These are phyloP conservation scores for Pseudogymnoascus sp. DNA, from an alignment of 2,329 filamentous ascomycete genomes.

Conservation along the genomic window DNA sequence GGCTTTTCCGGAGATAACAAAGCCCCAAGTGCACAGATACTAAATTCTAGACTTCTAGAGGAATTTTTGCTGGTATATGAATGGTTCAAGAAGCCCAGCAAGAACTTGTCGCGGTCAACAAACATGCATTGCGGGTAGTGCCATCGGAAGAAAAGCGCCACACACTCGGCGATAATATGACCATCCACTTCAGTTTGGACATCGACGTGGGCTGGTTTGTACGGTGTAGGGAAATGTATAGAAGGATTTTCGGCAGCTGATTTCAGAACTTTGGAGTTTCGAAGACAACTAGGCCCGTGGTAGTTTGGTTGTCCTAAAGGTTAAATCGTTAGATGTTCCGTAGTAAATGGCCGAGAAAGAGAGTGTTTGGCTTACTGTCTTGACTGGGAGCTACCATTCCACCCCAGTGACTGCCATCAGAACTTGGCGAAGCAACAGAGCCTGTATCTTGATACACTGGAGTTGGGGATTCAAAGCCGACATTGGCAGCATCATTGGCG, in stretches of 20 bases:
- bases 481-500: background rate
- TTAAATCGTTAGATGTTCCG: background rate
- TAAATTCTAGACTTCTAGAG: conserved; percentile 13
- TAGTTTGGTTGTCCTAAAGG: background rate
- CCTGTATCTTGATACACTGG: background rate
- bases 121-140: conserved; percentile 16
- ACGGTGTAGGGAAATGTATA: background rate
- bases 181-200: background rate
- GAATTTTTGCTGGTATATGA: conserved; percentile 9
- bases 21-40: conserved; percentile 15
- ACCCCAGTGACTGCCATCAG: background rate
- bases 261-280: background rate
- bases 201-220: background rate
- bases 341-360: background rate
- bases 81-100: conserved; percentile 12
- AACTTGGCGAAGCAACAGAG: background rate
- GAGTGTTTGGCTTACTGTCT: background rate
- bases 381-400: background rate
- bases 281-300: background rate
- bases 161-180: conserved; percentile 12
- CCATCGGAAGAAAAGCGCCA: conserved; percentile 18
- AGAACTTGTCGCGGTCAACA: conserved; percentile 17
- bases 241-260: background rate
- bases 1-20: conserved; percentile 12
- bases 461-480: background rate